Conservation (phyloP, 306 rosid genomes). For the Purshia tridentata region DNA sequence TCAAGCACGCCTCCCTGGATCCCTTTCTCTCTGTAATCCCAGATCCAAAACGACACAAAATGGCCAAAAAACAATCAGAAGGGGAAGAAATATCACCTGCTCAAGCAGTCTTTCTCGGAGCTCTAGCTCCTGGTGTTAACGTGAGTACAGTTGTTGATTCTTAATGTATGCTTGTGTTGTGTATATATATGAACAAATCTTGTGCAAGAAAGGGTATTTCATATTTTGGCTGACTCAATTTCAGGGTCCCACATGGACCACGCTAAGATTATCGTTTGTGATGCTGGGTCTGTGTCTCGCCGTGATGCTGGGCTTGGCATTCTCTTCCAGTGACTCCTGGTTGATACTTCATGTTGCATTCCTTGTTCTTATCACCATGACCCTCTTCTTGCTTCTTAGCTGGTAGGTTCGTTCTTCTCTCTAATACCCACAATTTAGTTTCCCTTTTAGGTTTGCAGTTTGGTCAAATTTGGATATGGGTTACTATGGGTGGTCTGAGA, state of each 20-base stretch:
- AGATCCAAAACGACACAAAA: constrained; percentile 23
- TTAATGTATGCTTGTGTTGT: neutral
- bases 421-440: neutral
- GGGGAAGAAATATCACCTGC: constrained; percentile 64
- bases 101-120: constrained; percentile 77
- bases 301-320: constrained; percentile 76
- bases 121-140: constrained; percentile 88
- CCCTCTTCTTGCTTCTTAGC: constrained; percentile 85
- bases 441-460: neutral
- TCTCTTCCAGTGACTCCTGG: constrained; percentile 80
- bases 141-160: constrained; percentile 37
- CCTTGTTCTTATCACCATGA: constrained; percentile 60
- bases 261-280: constrained; percentile 62
- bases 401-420: constrained; percentile 49
- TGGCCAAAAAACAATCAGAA: constrained; percentile 43
- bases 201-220: neutral
- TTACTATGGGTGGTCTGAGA: neutral
- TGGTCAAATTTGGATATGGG: constrained; percentile 2
- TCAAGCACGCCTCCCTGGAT: neutral
- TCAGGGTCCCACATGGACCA: constrained; percentile 85
- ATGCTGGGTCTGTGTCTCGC: constrained; percentile 73
- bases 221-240: constrained; percentile 1
- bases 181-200: neutral
- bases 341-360: constrained; percentile 73
- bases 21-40: constrained; percentile 12